Base-by-base conservation (phyloP, 2,329 filamentous ascomycete species). In the Phialophora tarda region DNA sequence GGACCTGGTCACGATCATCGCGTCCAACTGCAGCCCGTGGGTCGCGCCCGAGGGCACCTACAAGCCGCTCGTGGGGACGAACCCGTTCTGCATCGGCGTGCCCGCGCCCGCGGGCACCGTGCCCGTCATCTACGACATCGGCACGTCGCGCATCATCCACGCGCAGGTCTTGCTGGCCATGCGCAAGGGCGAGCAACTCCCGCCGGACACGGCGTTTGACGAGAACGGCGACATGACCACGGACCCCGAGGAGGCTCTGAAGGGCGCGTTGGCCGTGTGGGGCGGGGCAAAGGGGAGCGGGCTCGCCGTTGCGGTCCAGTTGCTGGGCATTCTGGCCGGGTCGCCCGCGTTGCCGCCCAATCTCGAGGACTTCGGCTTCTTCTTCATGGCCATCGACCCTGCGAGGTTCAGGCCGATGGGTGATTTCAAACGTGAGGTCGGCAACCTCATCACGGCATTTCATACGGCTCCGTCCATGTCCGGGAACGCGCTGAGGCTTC, bases 71-170 rank as follows among this genome's bases (percentile, higher is more conserved):
- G 41, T 68, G 10, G 66, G 66, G 14, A 68, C 66, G 44, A 68
- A 68, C 26, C 66, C 66, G 1, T 65, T 63, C 41, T 68, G 66
- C 63, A 64, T 68, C 32, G 66, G 66, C 5, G 47, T 68, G n/a
- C 66, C 66, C 11, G 51, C 26, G 26, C 2, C 26, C 26, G 26
- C 26, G 26, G 26, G 26, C 10, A 47, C 41, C 4, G n/a, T 32
- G 23, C 66, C 66, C 4, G 58, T 68, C 32, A 68, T 68, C 55
- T 68, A 66, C 51, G 66, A 68, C 44, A 65, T 66, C 38, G 66
- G 66, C 4, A 68, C 66, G 4, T 65, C 63, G n/a, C 58, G 53
- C 12, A 68, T 68, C 66, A 65, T 65, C 44, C 63, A 65, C 28
- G 66, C 66, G 1, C 62, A 68, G 34, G 60, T 63, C 11, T 47